Base-by-base conservation (phyloP, 2,329 filamentous ascomycete species). In the Graphium sp. region DNA sequence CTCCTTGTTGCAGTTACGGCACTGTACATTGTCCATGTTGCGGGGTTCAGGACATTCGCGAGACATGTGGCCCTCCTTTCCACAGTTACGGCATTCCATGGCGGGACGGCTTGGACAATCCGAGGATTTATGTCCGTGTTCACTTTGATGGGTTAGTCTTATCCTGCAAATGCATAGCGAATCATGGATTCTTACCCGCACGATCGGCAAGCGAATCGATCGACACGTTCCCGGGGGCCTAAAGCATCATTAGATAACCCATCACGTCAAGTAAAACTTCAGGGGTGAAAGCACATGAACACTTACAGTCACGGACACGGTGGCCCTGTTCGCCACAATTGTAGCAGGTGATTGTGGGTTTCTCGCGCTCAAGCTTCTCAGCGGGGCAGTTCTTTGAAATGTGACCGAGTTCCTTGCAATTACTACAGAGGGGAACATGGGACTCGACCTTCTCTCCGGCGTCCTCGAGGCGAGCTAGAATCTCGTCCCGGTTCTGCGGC, bases 121-220 rank as follows among this genome's bases (percentile, higher is more conserved):
- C 13, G 63, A 59, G 29, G 64, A 53, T n/a, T 49, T 58, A 42
- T 71, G 66, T 11, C 64, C 65, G 14, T 50, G 49, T 48, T 69
- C 48, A 6, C 60, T 59, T 26, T 31, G 8, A 17, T 7, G 1
- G 19, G 14, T 23, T 41, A 25, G 37, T 34, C 24, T 26, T 23
- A 39, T 30, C 33, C 32, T 14, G 15, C 25, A 19, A 13, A 16
- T 9, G 5, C 9, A 17, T 14, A 22, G 2, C 2, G 6, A 3
- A 19, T 4, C 5, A 22, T 18, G 11, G n/a, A 2, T n/a, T 20
- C 49, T 34, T 38, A 60, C 57, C 64, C 66, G 54, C 74, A 80
- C 44, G 80, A 80, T 45, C 63, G 68, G 62, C 75, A 80, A 6
- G 68, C 70, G 37, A 64, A 73, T 32, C 58, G 71, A 52, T 77